These are phyloP conservation scores for Suhomyces kunorum DNA, from an alignment of 1,139 yeast species.

Conservation along the genomic window DNA sequence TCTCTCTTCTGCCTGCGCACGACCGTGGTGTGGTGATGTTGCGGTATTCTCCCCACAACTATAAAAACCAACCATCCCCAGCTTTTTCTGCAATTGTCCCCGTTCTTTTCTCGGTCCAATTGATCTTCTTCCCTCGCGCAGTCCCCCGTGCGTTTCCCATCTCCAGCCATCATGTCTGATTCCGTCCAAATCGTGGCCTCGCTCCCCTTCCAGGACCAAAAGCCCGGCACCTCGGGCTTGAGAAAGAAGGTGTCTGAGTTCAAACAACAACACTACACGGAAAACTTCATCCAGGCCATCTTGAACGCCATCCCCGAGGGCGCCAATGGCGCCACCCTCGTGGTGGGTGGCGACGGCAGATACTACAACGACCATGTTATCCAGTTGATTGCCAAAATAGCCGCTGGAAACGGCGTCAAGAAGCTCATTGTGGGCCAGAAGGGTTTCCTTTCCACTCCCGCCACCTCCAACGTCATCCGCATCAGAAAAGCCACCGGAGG, in stretches of 20 bases:
- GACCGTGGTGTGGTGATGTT: slow-evolving; percentile 9
- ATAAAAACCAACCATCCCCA: background rate
- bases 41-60: slow-evolving; percentile 5
- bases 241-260: slow-evolving; percentile 89
- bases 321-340: slow-evolving; percentile 67
- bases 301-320: slow-evolving; percentile 91
- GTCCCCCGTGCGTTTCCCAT: background rate
- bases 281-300: slow-evolving; percentile 89
- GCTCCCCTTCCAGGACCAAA: slow-evolving; percentile 84
- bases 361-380: slow-evolving; percentile 82
- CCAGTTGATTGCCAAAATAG: slow-evolving; percentile 76
- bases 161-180: slow-evolving; percentile 1
- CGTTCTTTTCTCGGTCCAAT: background rate
- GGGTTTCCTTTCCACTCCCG: slow-evolving; percentile 92
- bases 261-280: slow-evolving; percentile 80
- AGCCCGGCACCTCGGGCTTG: slow-evolving; percentile 97
- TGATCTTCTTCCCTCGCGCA: background rate
- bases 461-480: slow-evolving; percentile 90
- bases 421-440: slow-evolving; percentile 84
- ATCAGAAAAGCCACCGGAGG: slow-evolving; percentile 77
- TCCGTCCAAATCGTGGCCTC: slow-evolving; percentile 48
- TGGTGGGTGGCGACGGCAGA: slow-evolving; percentile 97
- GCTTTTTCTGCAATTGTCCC: background rate
- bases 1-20: slow-evolving; percentile 3
- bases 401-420: slow-evolving; percentile 88